Base-by-base conservation (phyloP, 169 alveolate species). In the Plasmodium fragile region DNA sequence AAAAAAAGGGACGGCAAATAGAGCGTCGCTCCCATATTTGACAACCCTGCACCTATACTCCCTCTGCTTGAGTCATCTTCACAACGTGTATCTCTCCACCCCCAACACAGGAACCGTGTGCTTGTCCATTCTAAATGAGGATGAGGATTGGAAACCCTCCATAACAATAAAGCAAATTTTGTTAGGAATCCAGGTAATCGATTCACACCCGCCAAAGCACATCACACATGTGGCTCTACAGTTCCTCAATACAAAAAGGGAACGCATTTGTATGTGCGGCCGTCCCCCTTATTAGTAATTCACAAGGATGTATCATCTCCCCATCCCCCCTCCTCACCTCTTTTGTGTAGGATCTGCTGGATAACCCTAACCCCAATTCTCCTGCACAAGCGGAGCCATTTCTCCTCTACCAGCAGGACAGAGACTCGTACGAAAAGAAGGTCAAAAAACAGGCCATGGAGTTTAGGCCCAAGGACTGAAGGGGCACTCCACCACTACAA, bases 111-210 rank as follows among this genome's bases (percentile, higher is more conserved):
- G 93, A 6, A 99, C 99, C 13, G 99, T 99, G 28, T 99, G 99
- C 81, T 97, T 99, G 53, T 98, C 99, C 30, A 99, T 99, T 81
- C 96, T 99, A n/a, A 99, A 98, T 94, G 99, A 99, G 96, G 99
- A 99, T 95, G 99, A 99, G 97, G 99, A 99, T 85, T 99, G 99
- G 99, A 99, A 98, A 95, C 99, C 99, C n/a, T 98, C 99, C 16
- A 99, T 99, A 87, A 99, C 99, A 11, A 98, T 99, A 87, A 98
- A 98, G 72, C 99, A 99, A 94, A 98, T 99, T 82, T 97, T 99
- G 18, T 95, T 98, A 32, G 99, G 99, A 30, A 99, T 99, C n/a
- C 99, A 99, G 97, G 98, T 93, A 78, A 77, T 65, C 6, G 32
- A 79, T n/a, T 45, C 34, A 16, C 6, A 25, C 18, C 36, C 1